Base-by-base conservation (phyloP, 371 early-diverging fungal species). In the Apophysomyces elegans region DNA sequence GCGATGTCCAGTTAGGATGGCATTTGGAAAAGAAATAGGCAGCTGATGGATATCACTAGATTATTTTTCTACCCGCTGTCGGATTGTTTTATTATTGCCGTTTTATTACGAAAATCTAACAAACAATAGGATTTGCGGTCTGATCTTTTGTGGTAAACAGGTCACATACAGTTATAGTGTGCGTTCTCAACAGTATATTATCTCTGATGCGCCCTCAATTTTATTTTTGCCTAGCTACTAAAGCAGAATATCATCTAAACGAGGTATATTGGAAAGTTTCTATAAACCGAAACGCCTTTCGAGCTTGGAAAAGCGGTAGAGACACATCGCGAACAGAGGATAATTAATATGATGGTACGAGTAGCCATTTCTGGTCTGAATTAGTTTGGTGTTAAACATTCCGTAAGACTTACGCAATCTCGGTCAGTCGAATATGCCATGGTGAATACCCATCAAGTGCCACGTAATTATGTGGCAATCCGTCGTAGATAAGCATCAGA, bases 371-470 rank as follows among this genome's bases (percentile, higher is more conserved):
- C 61, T 69, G 59, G 46, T n/a, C 32, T n/a, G 44, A 37, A 35
- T 56, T 21, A 43, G 26, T n/a, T 54, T 14, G 54, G 54, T 39
- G 61, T 35, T 21, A 50, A 26, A 50, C 54, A 50, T 50, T 50
- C 54, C 54, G 9, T 4, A 50, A 26, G 18, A 68, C 82, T 70
- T 81, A 85, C 87, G 78, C 71, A 46, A 88, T 80, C 66, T 88
- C 89, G 36, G 89, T 87, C 39, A 83, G 68, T 45, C 81, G 78
- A 39, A 86, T 76, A 61, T 85, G 86, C 89, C 89, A 88, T n/a
- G 89, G 89, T 37, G 84, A 79, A 66, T 80, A 88, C 7, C 87
- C 86, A 62, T 84, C 81, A 68, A 88, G 70, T 50, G 75, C 76
- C 59, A 83, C 60, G 59, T 78, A 78, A 62, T 75, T 65, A 68